Evolutionary conservation across 768 basidiomycete species (phyloP).

Genomic region (Pilatotrama ljubarskyi): DNA sequence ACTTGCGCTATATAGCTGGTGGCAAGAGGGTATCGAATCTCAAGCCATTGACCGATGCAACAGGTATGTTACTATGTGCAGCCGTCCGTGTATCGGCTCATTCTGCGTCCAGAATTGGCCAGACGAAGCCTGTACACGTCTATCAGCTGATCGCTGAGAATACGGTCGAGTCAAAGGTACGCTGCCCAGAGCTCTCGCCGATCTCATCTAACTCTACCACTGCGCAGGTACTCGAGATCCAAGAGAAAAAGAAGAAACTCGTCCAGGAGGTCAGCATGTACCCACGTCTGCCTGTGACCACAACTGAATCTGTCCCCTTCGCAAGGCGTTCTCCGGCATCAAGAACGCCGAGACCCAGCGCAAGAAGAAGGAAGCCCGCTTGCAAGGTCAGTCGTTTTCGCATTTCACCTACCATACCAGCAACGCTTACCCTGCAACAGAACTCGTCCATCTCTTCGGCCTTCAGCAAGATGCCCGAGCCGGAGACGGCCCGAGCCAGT

Average conservation of each 20-base stretch:
- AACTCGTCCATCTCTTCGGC: slow-evolving; percentile 61
- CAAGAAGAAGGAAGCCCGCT: slow-evolving; percentile 75
- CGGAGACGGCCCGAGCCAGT: background rate
- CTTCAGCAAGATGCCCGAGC: slow-evolving; percentile 32
- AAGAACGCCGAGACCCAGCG: slow-evolving; percentile 72
- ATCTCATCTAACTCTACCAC: background rate
- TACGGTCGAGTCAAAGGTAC: slow-evolving; percentile 82
- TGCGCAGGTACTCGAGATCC: slow-evolving; percentile 72
- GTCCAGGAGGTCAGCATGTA: slow-evolving; percentile 62
- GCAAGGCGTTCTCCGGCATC: slow-evolving; percentile 82
- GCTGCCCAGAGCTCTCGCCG: background rate
- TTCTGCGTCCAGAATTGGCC: slow-evolving; percentile 57
- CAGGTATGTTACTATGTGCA: slow-evolving; percentile 38
- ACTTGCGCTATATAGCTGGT: slow-evolving; percentile 56
- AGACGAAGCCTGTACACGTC: slow-evolving; percentile 79
- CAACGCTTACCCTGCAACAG: slow-evolving; percentile 33
- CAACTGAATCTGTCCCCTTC: background rate
- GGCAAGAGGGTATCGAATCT: slow-evolving; percentile 86
- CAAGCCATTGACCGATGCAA: slow-evolving; percentile 84
- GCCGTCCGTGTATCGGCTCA: background rate
- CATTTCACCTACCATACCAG: background rate
- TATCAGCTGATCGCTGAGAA: slow-evolving; percentile 90
- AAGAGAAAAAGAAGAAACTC: slow-evolving; percentile 78
- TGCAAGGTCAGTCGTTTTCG: slow-evolving; percentile 57
- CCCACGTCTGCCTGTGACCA: background rate